Conservation (phyloP, 1,139 yeast genomes). For the Lipomyces yarrowii region DNA sequence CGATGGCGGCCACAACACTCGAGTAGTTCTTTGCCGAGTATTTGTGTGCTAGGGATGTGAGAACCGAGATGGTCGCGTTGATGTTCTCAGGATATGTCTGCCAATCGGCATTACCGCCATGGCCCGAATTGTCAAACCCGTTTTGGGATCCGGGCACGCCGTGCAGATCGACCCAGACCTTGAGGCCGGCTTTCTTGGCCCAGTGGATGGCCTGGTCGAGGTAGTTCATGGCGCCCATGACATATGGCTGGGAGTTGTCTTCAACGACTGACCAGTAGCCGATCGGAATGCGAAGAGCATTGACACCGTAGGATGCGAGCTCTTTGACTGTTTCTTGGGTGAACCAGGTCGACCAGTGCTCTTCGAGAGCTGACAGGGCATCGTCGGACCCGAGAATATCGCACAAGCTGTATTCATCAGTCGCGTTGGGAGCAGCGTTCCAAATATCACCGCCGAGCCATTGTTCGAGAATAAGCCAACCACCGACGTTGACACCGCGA, state of each 20-base stretch:
- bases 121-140: conserved; percentile 94
- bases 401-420: conserved; percentile 81
- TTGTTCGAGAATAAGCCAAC: conserved; percentile 85
- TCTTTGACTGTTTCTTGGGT: conserved; percentile 69
- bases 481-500: conserved; percentile 84
- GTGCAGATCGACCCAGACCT: conserved; percentile 91
- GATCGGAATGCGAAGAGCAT: conserved; percentile 86
- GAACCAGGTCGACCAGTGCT: conserved; percentile 83
- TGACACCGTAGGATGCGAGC: conserved; percentile 67
- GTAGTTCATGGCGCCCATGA: conserved; percentile 76
- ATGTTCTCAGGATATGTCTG: conserved; percentile 55
- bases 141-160: conserved; percentile 76
- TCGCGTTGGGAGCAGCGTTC: conserved; percentile 44
- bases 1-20: conserved; percentile 82
- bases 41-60: conserved; percentile 52
- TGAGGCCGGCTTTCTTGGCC: conserved; percentile 64
- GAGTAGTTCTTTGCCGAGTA: conserved; percentile 65
- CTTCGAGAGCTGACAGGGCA: conserved; percentile 56
- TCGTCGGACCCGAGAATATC: conserved; percentile 61
- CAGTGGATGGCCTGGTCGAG: conserved; percentile 77
- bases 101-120: conserved; percentile 58
- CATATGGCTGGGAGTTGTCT: conserved; percentile 74
- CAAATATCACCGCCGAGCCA: conserved; percentile 42
- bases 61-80: conserved; percentile 55
- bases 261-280: conserved; percentile 92